Evolutionary conservation across 1,139 yeast species (phyloP), one percentile per base, ranked within the genome.

Genomic region (Candida pseudocylindracea): DNA sequence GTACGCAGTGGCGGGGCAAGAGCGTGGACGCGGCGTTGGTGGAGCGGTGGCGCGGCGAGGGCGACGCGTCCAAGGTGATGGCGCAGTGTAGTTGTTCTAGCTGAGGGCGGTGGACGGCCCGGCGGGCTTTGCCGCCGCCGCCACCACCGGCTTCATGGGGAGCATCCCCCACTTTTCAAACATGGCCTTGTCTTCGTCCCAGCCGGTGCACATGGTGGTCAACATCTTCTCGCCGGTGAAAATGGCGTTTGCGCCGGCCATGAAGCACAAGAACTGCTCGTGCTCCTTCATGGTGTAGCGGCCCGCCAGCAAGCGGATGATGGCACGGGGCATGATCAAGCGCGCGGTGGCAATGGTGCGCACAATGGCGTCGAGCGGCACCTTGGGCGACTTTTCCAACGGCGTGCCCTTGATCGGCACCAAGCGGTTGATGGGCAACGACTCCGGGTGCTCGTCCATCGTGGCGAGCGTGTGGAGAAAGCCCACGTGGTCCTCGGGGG

Each of bases 401-500:
- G 83, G 83, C 0, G 92, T 76, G 2, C 92, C 92, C 40, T 69
- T 65, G 34, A 76, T 75, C 2, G 85, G 73, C n/a, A 76, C 81
- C 33, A 76, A 56, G 40, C 78, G 58, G 46, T 76, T 76, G 38
- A 76, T 75, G n/a, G 92, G 92, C 34, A 76, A 58, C 2, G 83
- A 72, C 48, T 76, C 91, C 1, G 91, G 91, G 41, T 76, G 88
- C 12, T 57, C 51, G 1, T 63, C 61, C 70, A 76, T 61, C 2
- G 71, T 75, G 2, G 83, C 58, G 36, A 76, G 53, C 0, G 88
- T 74, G 44, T 70, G 58, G 34, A 76, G 51, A 39, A 78, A 75
- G 1, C 79, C 67, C 32, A 76, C 53, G 41, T 73, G 83, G 45
- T 76, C 91, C 2, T 69, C 73, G 28, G 58, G 58, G 10, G 80